Conservation (phyloP, 2,329 filamentous ascomycete species). For the Cercospora citrullina region DNA sequence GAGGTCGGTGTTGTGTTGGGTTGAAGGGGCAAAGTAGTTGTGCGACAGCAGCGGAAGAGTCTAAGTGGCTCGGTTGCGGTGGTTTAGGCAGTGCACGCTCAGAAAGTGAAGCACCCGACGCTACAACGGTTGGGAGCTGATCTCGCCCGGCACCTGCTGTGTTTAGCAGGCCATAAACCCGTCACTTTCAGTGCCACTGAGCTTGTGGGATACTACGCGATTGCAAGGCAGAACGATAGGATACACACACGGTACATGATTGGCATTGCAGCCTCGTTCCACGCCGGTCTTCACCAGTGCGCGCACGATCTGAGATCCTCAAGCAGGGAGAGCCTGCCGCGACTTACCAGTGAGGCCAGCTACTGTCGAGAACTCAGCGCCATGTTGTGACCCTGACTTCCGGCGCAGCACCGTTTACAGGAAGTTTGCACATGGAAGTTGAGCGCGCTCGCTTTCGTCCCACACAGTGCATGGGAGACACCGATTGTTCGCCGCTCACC, state of each 20-base stretch:
- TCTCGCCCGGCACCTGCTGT: background rate
- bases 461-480: too few relatives aligned
- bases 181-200: background rate
- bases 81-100: background rate
- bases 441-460: too few relatives aligned
- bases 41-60: background rate
- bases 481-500: too few relatives aligned
- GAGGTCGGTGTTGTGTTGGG: background rate
- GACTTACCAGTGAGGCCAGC: too few relatives aligned
- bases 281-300: background rate
- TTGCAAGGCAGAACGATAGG: background rate
- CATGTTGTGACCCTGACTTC: too few relatives aligned
- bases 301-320: too few relatives aligned
- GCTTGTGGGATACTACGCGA: background rate
- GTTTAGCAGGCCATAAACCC: background rate
- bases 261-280: background rate
- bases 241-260: background rate
- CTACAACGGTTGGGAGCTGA: background rate
- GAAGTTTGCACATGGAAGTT: too few relatives aligned
- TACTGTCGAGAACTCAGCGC: too few relatives aligned
- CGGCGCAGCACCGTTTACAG: too few relatives aligned
- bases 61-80: background rate
- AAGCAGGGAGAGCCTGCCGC: too few relatives aligned
- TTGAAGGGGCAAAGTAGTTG: background rate
- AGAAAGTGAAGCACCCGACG: background rate